Conservation (phyloP, 2,329 filamentous ascomycete species). For the Pseudocercospora vitis region DNA sequence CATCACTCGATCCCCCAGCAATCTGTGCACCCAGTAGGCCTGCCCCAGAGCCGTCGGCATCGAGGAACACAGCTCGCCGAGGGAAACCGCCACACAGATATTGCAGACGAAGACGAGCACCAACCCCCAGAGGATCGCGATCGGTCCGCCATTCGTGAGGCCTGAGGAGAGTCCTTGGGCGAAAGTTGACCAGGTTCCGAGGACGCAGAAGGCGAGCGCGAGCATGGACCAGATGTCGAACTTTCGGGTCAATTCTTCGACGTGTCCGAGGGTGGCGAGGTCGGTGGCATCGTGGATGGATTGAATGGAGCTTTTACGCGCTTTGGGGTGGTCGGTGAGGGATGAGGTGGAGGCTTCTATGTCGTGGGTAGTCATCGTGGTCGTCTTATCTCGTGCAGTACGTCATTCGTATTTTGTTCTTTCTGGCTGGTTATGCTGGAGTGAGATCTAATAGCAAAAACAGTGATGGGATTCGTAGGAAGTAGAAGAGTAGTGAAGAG, state of each 20-base stretch:
- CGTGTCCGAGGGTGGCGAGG: conserved; percentile 46
- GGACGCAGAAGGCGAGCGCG: conserved; percentile 57
- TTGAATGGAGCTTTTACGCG: conserved; percentile 15
- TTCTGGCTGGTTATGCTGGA: neutral
- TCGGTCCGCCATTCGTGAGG: conserved; percentile 55
- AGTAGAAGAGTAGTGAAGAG: neutral
- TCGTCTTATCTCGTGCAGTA: neutral
- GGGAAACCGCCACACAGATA: conserved; percentile 55
- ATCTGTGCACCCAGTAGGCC: conserved; percentile 56
- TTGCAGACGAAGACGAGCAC: conserved; percentile 53
- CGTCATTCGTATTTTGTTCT: neutral
- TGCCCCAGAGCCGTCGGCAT: conserved; percentile 63
- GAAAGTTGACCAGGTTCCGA: conserved; percentile 60
- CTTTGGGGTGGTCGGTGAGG: neutral
- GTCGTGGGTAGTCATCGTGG: conserved; percentile 11
- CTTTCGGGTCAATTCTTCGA: conserved; percentile 47
- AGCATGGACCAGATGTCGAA: conserved; percentile 60
- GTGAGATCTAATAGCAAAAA: no score
- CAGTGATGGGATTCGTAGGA: no score
- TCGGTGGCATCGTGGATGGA: conserved; percentile 40
- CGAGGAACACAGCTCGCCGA: conserved; percentile 58
- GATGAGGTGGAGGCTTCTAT: conserved; percentile 11
- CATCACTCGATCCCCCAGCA: conserved; percentile 40
- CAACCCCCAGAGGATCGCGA: conserved; percentile 58
- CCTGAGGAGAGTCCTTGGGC: conserved; percentile 55